phyloP scores from a whole-genome alignment of 1,284 basidiomycete genomes.

The Cutaneotrichosporon daszewskae region DNA sequence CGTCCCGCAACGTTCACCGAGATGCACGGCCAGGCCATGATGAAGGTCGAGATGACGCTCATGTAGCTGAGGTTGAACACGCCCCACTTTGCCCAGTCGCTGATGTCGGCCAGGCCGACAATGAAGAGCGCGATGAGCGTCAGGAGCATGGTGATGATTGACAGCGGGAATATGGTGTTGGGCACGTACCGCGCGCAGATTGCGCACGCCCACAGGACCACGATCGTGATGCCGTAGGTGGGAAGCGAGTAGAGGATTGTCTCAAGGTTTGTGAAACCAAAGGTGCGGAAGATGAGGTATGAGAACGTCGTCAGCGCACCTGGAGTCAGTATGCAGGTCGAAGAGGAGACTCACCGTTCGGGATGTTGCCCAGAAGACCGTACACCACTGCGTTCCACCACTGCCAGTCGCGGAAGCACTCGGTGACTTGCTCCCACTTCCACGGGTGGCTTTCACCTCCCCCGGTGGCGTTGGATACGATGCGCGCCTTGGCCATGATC shows the following conservation, averaged over 20 bases:
- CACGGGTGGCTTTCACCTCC: conserved; percentile 21
- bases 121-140: conserved; percentile 21
- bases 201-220: conserved; percentile 7
- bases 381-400: conserved; percentile 15
- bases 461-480: conserved; percentile 18
- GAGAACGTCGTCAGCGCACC: conserved; percentile 20
- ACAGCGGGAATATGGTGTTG: conserved; percentile 19
- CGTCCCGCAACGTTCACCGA: conserved; percentile 14
- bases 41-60: conserved; percentile 16
- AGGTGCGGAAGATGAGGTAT: conserved; percentile 7
- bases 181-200: conserved; percentile 14
- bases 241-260: conserved; percentile 20
- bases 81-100: conserved; percentile 23
- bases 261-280: conserved; percentile 24
- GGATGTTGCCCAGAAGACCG: conserved; percentile 22
- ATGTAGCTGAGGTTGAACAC: conserved; percentile 6
- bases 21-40: conserved; percentile 11
- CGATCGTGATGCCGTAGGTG: conserved; percentile 17
- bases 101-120: conserved; percentile 12
- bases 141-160: conserved; percentile 13
- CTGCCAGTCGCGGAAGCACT: conserved; percentile 29
- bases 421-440: conserved; percentile 24
- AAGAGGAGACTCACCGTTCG: conserved; percentile 16
- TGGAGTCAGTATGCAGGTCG: conserved; percentile 9
- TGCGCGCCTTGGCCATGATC: conserved; percentile 24